A percentile compares a stretch with the other conserved stretches of the same genome.
Conservation (phyloP, 164 flowering plant species). For the Echeveria elegans region DNA sequence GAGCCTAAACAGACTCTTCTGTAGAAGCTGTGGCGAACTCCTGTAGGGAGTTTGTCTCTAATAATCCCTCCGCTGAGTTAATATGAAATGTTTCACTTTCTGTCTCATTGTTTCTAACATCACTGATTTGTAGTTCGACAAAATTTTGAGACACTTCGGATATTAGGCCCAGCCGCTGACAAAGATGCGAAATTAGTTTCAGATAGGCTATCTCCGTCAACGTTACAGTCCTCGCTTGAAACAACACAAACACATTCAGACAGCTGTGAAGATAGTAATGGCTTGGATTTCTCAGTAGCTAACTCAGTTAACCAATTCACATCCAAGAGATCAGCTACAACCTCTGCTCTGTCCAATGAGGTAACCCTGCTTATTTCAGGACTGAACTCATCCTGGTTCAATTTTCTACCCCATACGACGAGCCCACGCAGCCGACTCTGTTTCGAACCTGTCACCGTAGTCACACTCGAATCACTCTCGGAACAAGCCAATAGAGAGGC, state of each 20-base stretch:
- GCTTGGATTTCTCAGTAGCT: slow-evolving; percentile 20
- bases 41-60: slow-evolving; percentile 21
- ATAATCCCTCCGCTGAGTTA: slow-evolving; percentile 11
- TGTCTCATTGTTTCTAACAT: slow-evolving; percentile 13
- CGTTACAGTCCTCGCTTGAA: slow-evolving; percentile 13
- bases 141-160: slow-evolving; percentile 11
- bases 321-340: slow-evolving; percentile 86
- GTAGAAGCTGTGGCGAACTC: background rate
- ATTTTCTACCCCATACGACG: slow-evolving; percentile 60
- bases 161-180: slow-evolving; percentile 12
- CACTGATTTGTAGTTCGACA: slow-evolving; percentile 10
- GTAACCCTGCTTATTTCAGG: slow-evolving; percentile 24
- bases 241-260: slow-evolving; percentile 7
- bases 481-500: too few species aligned
- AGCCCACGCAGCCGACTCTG: too few species aligned
- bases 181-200: slow-evolving; percentile 9
- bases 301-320: slow-evolving; percentile 83
- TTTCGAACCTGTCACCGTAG: too few species aligned
- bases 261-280: slow-evolving; percentile 15
- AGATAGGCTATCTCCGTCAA: slow-evolving; percentile 10
- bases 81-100: slow-evolving; percentile 4
- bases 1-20: slow-evolving; percentile 4
- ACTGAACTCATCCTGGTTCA: slow-evolving; percentile 28
- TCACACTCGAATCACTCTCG: too few species aligned
- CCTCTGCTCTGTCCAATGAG: slow-evolving; percentile 78